Evolutionary conservation across 495 filamentous ascomycete species (phyloP).

Genomic region (Aspergillus baeticus): DNA sequence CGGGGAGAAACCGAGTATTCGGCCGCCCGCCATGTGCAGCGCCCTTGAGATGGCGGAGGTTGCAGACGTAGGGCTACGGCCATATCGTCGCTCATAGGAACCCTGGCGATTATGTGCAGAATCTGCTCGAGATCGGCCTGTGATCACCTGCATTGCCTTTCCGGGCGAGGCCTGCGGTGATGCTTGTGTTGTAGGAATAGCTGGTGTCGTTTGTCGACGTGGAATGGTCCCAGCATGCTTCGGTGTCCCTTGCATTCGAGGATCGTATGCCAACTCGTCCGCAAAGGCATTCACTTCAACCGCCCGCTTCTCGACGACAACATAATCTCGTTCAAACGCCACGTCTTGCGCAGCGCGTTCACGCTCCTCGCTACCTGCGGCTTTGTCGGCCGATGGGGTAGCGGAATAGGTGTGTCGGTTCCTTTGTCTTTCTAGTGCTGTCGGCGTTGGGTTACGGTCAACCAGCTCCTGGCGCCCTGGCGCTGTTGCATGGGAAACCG

Average conservation of each 20-base stretch:
- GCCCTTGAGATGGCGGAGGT: conserved; percentile 93
- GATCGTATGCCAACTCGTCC: conserved; percentile 84
- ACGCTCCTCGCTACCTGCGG: conserved; percentile 53
- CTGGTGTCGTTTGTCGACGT: conserved; percentile 70
- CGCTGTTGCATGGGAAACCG: conserved; percentile 55
- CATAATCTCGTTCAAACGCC: conserved; percentile 89
- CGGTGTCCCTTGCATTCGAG: conserved; percentile 48
- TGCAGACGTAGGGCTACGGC: conserved; percentile 72
- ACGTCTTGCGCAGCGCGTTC: conserved; percentile 83
- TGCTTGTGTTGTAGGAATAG: conserved; percentile 40
- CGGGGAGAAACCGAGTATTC: conserved; percentile 74
- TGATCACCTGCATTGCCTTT: conserved; percentile 67
- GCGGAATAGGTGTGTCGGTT: conserved; percentile 50
- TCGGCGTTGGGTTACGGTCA: conserved; percentile 30
- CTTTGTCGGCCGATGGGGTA: conserved; percentile 44
- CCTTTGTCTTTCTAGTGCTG: conserved; percentile 48
- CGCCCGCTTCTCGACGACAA: conserved; percentile 89
- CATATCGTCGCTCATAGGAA: conserved; percentile 79
- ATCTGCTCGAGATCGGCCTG: conserved; percentile 60
- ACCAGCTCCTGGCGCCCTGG: conserved; percentile 57
- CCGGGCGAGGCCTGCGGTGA: conserved; percentile 42
- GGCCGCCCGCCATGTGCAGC: conserved; percentile 86
- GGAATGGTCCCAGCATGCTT: conserved; percentile 48
- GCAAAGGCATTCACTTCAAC: conserved; percentile 97
- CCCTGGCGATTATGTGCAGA: conserved; percentile 61